Evolutionary conservation across 1,284 basidiomycete species (phyloP).

Genomic region (Coriolopsis trogii): DNA sequence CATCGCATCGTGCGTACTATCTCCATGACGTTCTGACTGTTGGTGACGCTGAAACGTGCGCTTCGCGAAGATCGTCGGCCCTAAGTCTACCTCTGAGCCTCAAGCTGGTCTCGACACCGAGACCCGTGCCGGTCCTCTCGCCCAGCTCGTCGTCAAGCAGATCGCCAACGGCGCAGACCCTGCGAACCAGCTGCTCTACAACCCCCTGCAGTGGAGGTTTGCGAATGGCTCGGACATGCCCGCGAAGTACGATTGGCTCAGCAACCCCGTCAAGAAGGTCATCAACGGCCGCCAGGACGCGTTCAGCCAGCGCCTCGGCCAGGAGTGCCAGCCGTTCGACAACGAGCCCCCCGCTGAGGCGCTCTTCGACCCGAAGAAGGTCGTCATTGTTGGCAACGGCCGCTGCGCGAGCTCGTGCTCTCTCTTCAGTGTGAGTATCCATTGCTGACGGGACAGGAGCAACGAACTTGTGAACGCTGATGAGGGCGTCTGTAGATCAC

Average conservation of each 20-base stretch:
- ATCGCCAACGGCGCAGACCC: constrained; percentile 51
- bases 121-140: constrained; percentile 52
- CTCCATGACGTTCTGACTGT: background rate
- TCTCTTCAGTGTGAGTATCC: constrained; percentile 51
- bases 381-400: constrained; percentile 61
- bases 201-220: constrained; percentile 53
- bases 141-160: constrained; percentile 49
- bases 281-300: constrained; percentile 52
- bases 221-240: constrained; percentile 50
- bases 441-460: background rate
- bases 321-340: constrained; percentile 59
- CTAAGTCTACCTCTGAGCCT: constrained; percentile 52
- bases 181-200: constrained; percentile 47
- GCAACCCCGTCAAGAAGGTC: constrained; percentile 39
- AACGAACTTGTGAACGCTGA: background rate
- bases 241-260: constrained; percentile 48
- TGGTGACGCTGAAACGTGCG: background rate
- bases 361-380: constrained; percentile 56
- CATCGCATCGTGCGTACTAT: constrained; percentile 54
- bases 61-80: constrained; percentile 55
- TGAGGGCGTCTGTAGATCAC: constrained; percentile 45
- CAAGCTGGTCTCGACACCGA: constrained; percentile 61
- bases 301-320: constrained; percentile 55
- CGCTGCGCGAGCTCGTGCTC: constrained; percentile 59
- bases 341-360: constrained; percentile 44